Base-by-base conservation (phyloP, 2,329 filamentous ascomycete genomes). In the Ceratocystis cacaofunesta region DNA sequence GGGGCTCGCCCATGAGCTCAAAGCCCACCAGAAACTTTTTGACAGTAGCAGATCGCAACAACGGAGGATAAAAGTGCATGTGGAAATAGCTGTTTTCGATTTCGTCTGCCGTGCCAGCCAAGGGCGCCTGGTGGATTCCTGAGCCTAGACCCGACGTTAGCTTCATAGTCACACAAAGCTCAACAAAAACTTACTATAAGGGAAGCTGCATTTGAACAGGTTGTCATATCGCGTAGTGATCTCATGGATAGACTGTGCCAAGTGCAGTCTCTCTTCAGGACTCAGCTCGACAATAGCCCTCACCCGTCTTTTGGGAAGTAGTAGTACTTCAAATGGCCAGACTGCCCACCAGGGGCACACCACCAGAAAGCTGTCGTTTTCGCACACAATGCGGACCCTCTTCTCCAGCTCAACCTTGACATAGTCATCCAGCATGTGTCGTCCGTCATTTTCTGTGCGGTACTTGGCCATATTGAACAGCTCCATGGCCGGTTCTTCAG, bases 301-400 rank as follows among this genome's bases (percentile, higher is more conserved):
- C 70, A 92, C 87, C 74, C 96, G 92, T 68, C 85, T 80, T 77
- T 90, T 95, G 68, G 89, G 85, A 36, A 96, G 80, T 67, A 99
- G 82, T 79, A 99, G 88, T 60, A 92, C 88, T 78, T 99, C 94
- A 68, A 96, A 99, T 0, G 94, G 94, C 94, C 94, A 99, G 19
- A 90, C 82, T 0, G 90, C 94, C 94, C 94, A 99, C 91, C 94
- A 99, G 0, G 94, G 94, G 72, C 92, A 96, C 17, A 97, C 83
- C 0, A 92, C 87, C 52, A 96, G 78, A 74, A 97, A 99, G 0
- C 80, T 80, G 10, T 83, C 82, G 73, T 99, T 99, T 74, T 95
- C 86, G 73, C 89, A 96, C 0, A 99, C 88, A 7, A 95, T 82
- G 10, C 94, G 85, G 76, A 96, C 91, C 15, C 22, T 30, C 77